A percentile compares a stretch with the other conserved stretches of the same genome.
These are phyloP conservation scores for Fraxinus velutina DNA, from an alignment of 305 asterid genomes.

Conservation along the genomic window DNA sequence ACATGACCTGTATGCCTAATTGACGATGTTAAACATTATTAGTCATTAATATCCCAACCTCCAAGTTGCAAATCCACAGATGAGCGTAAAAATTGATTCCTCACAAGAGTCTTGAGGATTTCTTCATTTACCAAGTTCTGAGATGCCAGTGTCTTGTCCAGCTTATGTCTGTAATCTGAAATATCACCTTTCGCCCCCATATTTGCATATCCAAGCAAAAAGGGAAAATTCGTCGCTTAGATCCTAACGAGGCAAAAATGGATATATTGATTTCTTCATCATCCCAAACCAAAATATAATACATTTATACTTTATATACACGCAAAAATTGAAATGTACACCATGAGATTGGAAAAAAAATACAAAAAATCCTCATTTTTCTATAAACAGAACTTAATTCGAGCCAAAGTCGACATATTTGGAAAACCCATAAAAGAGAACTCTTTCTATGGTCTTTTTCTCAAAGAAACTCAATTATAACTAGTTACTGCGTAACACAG, in stretches of 20 bases:
- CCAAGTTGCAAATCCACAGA: slow-evolving; percentile 23
- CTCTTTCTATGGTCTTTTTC: not conserved
- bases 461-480: not conserved
- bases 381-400: not conserved
- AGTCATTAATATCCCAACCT: slow-evolving; percentile 35
- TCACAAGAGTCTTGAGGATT: slow-evolving; percentile 50
- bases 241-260: slow-evolving; percentile 24
- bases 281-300: not conserved
- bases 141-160: slow-evolving; percentile 63
- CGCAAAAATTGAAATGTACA: not conserved
- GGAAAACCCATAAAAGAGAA: not conserved
- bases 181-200: slow-evolving; percentile 51
- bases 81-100: slow-evolving; percentile 56
- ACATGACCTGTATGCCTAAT: not conserved
- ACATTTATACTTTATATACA: not conserved
- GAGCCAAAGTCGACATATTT: not conserved
- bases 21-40: not conserved
- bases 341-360: not conserved
- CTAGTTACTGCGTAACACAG: not conserved
- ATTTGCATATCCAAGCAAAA: slow-evolving; percentile 33
- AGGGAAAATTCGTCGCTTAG: slow-evolving; percentile 8
- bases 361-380: not conserved
- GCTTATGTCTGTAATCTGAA: slow-evolving; percentile 49
- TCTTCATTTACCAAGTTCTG: slow-evolving; percentile 46
- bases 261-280: not conserved